Conservation (phyloP, 768 basidiomycete genomes). For the Myochromella boudieri region DNA sequence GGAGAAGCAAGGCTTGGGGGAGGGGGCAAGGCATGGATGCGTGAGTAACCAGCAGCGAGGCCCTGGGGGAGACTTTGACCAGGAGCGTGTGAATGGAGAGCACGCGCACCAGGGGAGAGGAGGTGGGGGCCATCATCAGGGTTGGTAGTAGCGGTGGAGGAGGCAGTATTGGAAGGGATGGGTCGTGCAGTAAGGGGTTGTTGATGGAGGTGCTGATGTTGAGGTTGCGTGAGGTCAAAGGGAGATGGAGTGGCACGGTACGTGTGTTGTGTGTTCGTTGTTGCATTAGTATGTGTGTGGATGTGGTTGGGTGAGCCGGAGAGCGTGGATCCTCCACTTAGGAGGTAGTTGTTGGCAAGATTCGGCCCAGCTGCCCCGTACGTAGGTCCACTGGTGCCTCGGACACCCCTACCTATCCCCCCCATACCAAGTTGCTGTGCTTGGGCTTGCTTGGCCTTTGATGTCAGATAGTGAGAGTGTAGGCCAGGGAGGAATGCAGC, state of each 20-base stretch:
- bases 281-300: conserved; percentile 38
- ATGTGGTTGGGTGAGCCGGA: conserved; percentile 34
- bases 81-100: conserved; percentile 83
- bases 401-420: conserved; percentile 28
- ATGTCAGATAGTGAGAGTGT: conserved; percentile 60
- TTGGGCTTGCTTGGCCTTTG: conserved; percentile 42
- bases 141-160: conserved; percentile 7
- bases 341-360: conserved; percentile 30
- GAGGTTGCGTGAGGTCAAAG: conserved; percentile 43
- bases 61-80: conserved; percentile 92
- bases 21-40: conserved; percentile 75
- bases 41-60: conserved; percentile 85
- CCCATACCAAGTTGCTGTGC: conserved; percentile 28
- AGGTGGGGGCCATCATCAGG: conserved; percentile 27
- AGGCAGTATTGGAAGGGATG: conserved; percentile 26
- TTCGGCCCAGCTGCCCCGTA: conserved; percentile 20
- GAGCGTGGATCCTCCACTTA: conserved; percentile 22
- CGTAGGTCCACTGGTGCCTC: conserved; percentile 32
- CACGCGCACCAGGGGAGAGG: conserved; percentile 71
- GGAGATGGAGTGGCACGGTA: conserved; percentile 43
- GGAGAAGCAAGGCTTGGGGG: conserved; percentile 36
- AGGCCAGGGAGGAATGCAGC: conserved; percentile 79
- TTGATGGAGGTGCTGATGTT: conserved; percentile 30
- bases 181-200: conserved; percentile 28
- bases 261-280: conserved; percentile 34